Percentiles rank a stretch among this genome's conserved stretches.
Evolutionary conservation across 78 protist genomes (phyloP).

Genomic region (Bigelowiella natans): DNA sequence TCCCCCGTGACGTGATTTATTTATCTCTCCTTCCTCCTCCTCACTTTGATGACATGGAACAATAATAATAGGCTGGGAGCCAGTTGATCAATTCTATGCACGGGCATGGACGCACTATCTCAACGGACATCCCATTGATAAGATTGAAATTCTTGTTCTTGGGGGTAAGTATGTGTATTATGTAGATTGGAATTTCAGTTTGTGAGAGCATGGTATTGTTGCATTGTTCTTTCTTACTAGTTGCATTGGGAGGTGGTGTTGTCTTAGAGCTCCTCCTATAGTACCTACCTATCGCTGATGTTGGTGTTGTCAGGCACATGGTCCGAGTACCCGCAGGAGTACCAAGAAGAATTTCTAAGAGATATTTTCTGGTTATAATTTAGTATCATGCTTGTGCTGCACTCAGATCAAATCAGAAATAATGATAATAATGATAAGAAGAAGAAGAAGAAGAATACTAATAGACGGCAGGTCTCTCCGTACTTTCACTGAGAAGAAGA

Average conservation of each 20-base stretch:
- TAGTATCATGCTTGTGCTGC: no score
- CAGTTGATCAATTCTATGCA: neutral
- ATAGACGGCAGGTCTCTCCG: no score
- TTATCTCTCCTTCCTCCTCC: neutral
- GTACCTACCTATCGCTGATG: no score
- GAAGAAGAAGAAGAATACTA: no score
- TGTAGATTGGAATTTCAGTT: neutral
- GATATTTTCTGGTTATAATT: constrained; percentile 2
- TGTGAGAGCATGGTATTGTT: neutral
- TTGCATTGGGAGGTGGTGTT: no score
- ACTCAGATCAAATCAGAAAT: no score
- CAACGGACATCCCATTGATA: constrained; percentile 13
- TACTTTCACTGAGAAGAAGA: no score
- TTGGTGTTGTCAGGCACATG: neutral
- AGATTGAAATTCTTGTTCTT: neutral
- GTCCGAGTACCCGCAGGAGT: constrained; percentile 3
- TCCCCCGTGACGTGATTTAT: no score
- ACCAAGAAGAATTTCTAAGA: neutral
- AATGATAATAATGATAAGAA: no score
- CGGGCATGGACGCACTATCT: constrained; percentile 14
- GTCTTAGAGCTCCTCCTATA: no score
- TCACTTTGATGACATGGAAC: neutral
- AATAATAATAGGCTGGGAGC: neutral
- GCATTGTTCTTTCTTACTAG: no score
- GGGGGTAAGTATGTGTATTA: neutral